A percentile compares a stretch with the other conserved stretches of the same genome.
phyloP scores from a whole-genome alignment of 768 basidiomycete genomes.

The Amanita inopinata region DNA sequence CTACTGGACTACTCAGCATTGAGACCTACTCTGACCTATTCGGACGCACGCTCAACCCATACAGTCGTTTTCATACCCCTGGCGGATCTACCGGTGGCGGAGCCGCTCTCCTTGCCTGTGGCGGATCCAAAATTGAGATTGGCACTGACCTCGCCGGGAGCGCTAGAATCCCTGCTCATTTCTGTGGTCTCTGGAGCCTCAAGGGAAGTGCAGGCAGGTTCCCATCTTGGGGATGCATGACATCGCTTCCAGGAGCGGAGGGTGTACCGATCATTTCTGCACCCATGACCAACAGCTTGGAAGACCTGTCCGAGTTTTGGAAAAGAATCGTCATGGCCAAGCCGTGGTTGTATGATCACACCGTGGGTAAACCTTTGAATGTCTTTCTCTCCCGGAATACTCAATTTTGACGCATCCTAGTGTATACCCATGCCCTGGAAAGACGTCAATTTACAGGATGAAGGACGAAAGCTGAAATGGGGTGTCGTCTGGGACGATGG shows the following conservation, averaged over 20 bases:
- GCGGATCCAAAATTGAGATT: constrained; percentile 57
- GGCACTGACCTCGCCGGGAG: constrained; percentile 71
- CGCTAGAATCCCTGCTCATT: constrained; percentile 64
- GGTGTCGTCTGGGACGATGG: constrained; percentile 57
- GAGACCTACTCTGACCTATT: constrained; percentile 53
- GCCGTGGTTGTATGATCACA: constrained; percentile 63
- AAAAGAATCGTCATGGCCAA: constrained; percentile 47
- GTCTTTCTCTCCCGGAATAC: neutral
- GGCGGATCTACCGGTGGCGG: constrained; percentile 70
- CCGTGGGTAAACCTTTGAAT: constrained; percentile 29
- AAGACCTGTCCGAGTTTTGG: constrained; percentile 59
- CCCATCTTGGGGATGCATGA: constrained; percentile 36
- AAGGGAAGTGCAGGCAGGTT: constrained; percentile 53
- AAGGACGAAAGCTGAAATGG: constrained; percentile 48
- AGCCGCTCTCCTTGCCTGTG: constrained; percentile 53
- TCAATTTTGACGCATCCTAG: constrained; percentile 22
- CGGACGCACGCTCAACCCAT: constrained; percentile 54
- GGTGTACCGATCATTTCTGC: constrained; percentile 42
- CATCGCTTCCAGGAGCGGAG: constrained; percentile 46
- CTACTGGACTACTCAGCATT: constrained; percentile 44
- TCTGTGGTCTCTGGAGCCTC: constrained; percentile 60
- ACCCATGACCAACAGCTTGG: constrained; percentile 54
- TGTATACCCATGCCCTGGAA: constrained; percentile 43
- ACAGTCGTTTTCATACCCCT: constrained; percentile 38
- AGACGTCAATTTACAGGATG: constrained; percentile 34